These are phyloP conservation scores for Isatis lusitanica DNA, from an alignment of 441 rosid genomes.

Conservation along the genomic window DNA sequence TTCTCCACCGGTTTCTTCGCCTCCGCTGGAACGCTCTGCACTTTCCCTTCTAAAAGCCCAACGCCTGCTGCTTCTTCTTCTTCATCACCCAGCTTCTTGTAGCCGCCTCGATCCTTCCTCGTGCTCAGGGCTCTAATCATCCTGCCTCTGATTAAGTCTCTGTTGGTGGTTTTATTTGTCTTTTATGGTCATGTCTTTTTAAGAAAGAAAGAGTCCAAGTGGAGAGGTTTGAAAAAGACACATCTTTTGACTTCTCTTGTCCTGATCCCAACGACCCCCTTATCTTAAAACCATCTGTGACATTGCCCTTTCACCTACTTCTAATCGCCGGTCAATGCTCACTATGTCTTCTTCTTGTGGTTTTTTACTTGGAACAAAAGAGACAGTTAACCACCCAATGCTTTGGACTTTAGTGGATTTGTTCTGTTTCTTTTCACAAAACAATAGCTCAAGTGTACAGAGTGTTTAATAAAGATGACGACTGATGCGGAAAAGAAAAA, in stretches of 20 bases:
- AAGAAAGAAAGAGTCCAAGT: slow-evolving; percentile 3
- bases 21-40: slow-evolving; percentile 42
- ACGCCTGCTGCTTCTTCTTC: slow-evolving; percentile 26
- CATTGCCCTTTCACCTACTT: slow-evolving; percentile 19
- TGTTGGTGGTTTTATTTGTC: not conserved
- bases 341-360: slow-evolving; percentile 18
- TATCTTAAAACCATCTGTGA: not conserved
- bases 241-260: slow-evolving; percentile 37
- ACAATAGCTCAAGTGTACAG: not conserved
- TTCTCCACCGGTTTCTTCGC: slow-evolving; percentile 31
- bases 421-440: slow-evolving; percentile 28
- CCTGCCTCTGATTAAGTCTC: slow-evolving; percentile 10
- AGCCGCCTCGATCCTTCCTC: slow-evolving; percentile 46
- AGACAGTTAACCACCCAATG: not conserved
- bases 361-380: slow-evolving; percentile 16
- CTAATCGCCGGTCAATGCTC: slow-evolving; percentile 12
- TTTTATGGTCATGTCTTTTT: not conserved
- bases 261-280: slow-evolving; percentile 20
- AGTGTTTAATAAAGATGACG: not conserved
- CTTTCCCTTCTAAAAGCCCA: slow-evolving; percentile 38
- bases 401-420: slow-evolving; percentile 11
- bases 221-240: slow-evolving; percentile 20
- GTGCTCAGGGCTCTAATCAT: slow-evolving; percentile 79
- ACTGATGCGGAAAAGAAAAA: not conserved
- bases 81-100: slow-evolving; percentile 49